Base-by-base conservation (phyloP, 495 filamentous ascomycete species). In the Chaetomium tenue region DNA sequence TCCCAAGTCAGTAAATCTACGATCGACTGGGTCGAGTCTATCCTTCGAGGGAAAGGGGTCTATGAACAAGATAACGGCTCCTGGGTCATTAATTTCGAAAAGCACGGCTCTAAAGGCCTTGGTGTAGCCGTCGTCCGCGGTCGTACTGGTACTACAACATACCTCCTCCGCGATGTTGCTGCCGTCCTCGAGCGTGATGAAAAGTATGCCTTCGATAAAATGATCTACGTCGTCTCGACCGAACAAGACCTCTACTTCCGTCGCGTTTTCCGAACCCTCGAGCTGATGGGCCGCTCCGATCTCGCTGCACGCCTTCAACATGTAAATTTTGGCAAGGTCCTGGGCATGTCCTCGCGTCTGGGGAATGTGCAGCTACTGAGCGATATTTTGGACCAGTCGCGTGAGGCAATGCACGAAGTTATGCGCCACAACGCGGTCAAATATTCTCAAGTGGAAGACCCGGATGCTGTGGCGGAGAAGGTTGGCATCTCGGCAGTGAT, bases 1-100 rank as follows among this genome's bases (percentile, higher is more conserved):
- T 93, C 89, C 11, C 91, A 95, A 71, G 89, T 98, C 58, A 85
- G 89, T 89, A 70, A 64, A 94, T 98, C 89, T 83, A 86, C 37
- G 77, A 79, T n/a, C n/a, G n/a, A n/a, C n/a, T n/a, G n/a, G 60
- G 82, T 84, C 16, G 88, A 86, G 25, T 73, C 78, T 50, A 70
- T 79, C 62, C 84, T 97, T 82, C 81, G 85, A 70, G 86, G 90
- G 57, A 85, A 83, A 64, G 85, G 86, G 7, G 83, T 97, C 20
- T 87, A 87, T 0, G 86, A 92, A 73, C 84, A 89, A 68, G 91
- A 91, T 25, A 85, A 97, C 23, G 94, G 94, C 30, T 94, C 93
- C 30, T 81, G 91, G 55, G 89, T 97, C 66, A 86, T 96, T 61
- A 88, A 97, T 74, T 89, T 98, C 67, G 83, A 83, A 54, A 91